Base-by-base conservation (phyloP, 352 stramenopile species). In the Aphanomyces invadans region DNA sequence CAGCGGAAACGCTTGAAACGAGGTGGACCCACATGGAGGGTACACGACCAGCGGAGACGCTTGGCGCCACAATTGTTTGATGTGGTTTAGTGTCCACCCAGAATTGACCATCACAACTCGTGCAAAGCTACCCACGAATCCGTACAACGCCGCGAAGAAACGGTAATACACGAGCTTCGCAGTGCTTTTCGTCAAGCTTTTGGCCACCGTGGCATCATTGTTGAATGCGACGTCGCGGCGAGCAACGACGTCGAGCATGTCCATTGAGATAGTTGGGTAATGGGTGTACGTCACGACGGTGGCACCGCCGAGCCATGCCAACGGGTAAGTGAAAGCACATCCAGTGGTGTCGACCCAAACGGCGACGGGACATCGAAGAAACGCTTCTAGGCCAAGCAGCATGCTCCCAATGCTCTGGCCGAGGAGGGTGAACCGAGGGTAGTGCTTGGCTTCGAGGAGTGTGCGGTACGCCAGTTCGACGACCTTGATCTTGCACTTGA, bases 201-300 rank as follows among this genome's bases (percentile, higher is more conserved):
- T 63, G 4, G 93, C 81, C 31, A 99, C 90, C 5, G 76, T 65
- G 11, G 78, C 53, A 49, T 90, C 70, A 73, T 99, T 98, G 78
- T 99, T 99, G 75, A 98, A 98, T 15, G 85, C 81, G 3, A 90
- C 74, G 38, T 86, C 73, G 38, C 90, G 89, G 61, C 97, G 79
- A 68, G 87, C 88, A 4, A 99, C 95, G 38, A 95, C 82, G 36
- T 73, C 68, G 36, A 99, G 90, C 97, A 99, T 99, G 71, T 99
- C 96, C 33, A 90, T 98, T 53, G 89, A 98, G 71, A 99, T 99
- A 63, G 98, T 99, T 7, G 97, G 97, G 82, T 99, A 99, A 82
- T 99, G 97, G 28, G 98, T 95, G 83, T 99, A 99, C 49, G 95
- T 84, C 2, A 90, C 80, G 33, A 99, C 85, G 0, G 69, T 84